Evolutionary conservation across 768 basidiomycete genomes (phyloP).

Genomic region (Guyanaporus albipodus): DNA sequence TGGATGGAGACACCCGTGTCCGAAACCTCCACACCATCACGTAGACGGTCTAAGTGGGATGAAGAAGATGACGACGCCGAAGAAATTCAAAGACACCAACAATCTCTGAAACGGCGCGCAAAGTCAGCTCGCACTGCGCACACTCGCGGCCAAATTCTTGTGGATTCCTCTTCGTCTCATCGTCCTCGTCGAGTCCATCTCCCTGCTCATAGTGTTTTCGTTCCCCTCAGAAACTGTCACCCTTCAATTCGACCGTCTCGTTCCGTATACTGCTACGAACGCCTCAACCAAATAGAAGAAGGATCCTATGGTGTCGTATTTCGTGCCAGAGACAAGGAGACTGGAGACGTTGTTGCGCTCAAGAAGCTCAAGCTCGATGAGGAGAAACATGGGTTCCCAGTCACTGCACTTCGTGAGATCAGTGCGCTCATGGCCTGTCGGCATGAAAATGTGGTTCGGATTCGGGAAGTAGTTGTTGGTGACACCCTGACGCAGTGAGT

Average conservation of each 20-base stretch:
- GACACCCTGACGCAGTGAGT: constrained; percentile 99
- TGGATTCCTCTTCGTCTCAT: constrained; percentile 18
- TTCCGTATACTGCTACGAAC: constrained; percentile 91
- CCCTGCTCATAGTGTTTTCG: constrained; percentile 57
- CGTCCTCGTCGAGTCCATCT: constrained; percentile 14
- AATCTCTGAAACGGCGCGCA: constrained; percentile 51
- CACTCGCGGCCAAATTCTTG: constrained; percentile 9
- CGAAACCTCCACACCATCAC: constrained; percentile 49
- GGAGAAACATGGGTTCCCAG: constrained; percentile 98
- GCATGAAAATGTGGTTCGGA: constrained; percentile 96
- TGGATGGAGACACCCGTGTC: constrained; percentile 20
- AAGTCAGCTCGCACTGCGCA: constrained; percentile 36
- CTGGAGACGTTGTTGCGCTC: constrained; percentile 92
- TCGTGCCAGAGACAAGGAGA: constrained; percentile 91
- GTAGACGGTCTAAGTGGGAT: constrained; percentile 78
- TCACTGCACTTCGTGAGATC: constrained; percentile 91
- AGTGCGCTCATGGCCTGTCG: constrained; percentile 93
- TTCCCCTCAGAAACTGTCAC: constrained; percentile 71
- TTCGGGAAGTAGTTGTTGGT: constrained; percentile 96
- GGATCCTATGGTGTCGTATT: constrained; percentile 98
- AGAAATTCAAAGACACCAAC: constrained; percentile 31
- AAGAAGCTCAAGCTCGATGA: constrained; percentile 99
- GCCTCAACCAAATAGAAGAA: constrained; percentile 97
- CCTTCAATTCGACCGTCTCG: constrained; percentile 83
- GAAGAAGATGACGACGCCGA: constrained; percentile 43